These are phyloP conservation scores for Aegilops bicornis DNA, from an alignment of 176 grass and related monocot species.

Conservation along the genomic window DNA sequence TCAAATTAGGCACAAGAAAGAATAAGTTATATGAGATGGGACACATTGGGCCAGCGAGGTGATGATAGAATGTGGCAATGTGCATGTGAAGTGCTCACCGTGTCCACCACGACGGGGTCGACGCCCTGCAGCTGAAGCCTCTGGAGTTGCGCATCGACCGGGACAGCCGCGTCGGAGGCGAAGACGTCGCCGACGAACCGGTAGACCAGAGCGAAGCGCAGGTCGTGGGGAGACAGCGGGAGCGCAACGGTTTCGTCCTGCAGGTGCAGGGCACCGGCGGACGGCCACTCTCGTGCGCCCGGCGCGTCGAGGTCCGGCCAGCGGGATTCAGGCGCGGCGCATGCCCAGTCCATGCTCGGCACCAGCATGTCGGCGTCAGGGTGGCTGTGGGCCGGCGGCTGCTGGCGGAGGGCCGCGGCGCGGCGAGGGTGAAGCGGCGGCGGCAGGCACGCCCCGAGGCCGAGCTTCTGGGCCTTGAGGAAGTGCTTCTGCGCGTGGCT, in stretches of 20 bases:
- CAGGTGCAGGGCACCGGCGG: background rate
- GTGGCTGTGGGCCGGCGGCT: background rate
- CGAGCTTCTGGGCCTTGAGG: constrained; percentile 64
- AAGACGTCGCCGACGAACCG: constrained; percentile 12
- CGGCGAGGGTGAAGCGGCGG: constrained; percentile 42
- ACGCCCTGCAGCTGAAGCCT: background rate
- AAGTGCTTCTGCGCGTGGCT: constrained; percentile 89
- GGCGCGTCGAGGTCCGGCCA: background rate
- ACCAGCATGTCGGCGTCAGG: background rate
- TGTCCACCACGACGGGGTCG: background rate
- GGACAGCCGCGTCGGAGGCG: background rate
- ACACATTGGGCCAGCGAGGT: background rate
- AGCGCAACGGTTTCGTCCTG: background rate
- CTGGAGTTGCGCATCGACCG: background rate
- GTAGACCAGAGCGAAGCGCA: constrained; percentile 5
- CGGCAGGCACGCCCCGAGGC: constrained; percentile 41
- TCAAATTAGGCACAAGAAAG: background rate
- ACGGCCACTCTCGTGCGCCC: background rate
- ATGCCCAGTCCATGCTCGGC: background rate
- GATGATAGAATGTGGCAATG: background rate
- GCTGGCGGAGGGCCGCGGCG: background rate
- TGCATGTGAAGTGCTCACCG: background rate
- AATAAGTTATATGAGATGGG: background rate
- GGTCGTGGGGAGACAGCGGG: background rate
- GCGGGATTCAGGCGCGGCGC: background rate